Evolutionary conservation across 257 asterid genomes (phyloP).

Genomic region (Agastache rugosa): DNA sequence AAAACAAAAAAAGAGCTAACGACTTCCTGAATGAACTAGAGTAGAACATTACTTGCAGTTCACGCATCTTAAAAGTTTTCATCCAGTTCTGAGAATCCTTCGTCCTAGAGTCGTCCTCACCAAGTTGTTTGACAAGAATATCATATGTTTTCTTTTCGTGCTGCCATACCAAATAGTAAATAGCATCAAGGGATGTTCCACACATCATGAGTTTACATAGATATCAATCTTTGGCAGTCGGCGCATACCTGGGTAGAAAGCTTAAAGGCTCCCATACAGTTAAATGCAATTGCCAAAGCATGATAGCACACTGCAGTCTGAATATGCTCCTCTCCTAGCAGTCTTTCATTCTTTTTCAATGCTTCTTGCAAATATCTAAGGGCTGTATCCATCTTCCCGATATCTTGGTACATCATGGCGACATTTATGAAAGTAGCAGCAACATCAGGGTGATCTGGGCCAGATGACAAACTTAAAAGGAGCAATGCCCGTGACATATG

Average conservation of each 20-base stretch:
- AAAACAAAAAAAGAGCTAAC: neutral
- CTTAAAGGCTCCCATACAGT: constrained; percentile 91
- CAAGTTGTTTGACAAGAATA: constrained; percentile 92
- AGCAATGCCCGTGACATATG: constrained; percentile 94
- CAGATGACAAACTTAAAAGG: constrained; percentile 78
- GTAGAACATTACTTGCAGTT: constrained; percentile 52
- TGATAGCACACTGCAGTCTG: constrained; percentile 99
- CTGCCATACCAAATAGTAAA: constrained; percentile 48
- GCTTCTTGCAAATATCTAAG: constrained; percentile 97
- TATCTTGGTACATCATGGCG: constrained; percentile 99
- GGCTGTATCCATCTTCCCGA: constrained; percentile 85
- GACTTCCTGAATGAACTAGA: neutral
- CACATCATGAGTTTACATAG: constrained; percentile 1
- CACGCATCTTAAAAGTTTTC: constrained; percentile 87
- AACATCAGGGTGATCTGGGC: constrained; percentile 97
- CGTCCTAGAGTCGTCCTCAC: constrained; percentile 95
- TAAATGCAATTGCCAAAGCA: constrained; percentile 92
- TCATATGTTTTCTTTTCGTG: constrained; percentile 94
- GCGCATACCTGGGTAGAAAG: constrained; percentile 82
- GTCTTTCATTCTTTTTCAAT: constrained; percentile 79
- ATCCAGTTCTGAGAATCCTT: constrained; percentile 91
- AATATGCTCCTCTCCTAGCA: constrained; percentile 90
- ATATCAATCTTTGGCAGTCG: constrained; percentile 45
- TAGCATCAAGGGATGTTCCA: constrained; percentile 20
- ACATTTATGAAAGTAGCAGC: constrained; percentile 96